Percentiles rank a stretch among this genome's conserved stretches.
phyloP scores from a whole-genome alignment of 495 filamentous ascomycete species.

The Hypomontagnella monticulosa region DNA sequence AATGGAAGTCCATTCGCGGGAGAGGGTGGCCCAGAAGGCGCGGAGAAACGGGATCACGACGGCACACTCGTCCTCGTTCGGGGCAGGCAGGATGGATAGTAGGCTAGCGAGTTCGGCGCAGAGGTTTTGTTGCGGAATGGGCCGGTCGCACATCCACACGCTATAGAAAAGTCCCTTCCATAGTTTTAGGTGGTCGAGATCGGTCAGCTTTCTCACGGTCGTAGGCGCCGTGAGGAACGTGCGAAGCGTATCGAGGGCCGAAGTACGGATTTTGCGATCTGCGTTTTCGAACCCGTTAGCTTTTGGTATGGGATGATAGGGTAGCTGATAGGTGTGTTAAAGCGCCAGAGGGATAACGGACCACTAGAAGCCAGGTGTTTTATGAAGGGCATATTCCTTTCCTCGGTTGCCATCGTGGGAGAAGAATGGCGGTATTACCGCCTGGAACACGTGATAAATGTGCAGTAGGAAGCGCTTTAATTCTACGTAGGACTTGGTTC shows the following conservation, averaged over 20 bases:
- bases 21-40: slow-evolving; percentile 92
- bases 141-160: slow-evolving; percentile 94
- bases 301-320: background rate
- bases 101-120: slow-evolving; percentile 79
- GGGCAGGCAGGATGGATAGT: slow-evolving; percentile 68
- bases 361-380: slow-evolving; percentile 62
- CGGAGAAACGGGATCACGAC: slow-evolving; percentile 70
- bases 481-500: no score
- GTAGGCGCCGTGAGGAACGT: slow-evolving; percentile 77
- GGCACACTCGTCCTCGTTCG: slow-evolving; percentile 48
- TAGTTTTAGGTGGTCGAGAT: slow-evolving; percentile 85
- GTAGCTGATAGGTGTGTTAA: background rate
- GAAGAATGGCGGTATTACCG: no score
- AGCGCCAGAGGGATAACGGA: slow-evolving; percentile 38
- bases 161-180: slow-evolving; percentile 99
- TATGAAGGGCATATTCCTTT: slow-evolving; percentile 61
- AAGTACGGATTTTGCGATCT: slow-evolving; percentile 86
- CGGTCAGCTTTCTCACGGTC: slow-evolving; percentile 61
- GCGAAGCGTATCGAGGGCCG: slow-evolving; percentile 80
- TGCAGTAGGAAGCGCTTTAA: no score
- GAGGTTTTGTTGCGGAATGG: slow-evolving; percentile 85
- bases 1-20: slow-evolving; percentile 80
- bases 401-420: slow-evolving; percentile 53
- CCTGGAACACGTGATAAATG: no score
- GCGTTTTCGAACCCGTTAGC: slow-evolving; percentile 4